Evolutionary conservation across 2,329 filamentous ascomycete genomes (phyloP), one percentile per base, ranked within the genome.

Genomic region (Pseudogymnoascus verrucosus): DNA sequence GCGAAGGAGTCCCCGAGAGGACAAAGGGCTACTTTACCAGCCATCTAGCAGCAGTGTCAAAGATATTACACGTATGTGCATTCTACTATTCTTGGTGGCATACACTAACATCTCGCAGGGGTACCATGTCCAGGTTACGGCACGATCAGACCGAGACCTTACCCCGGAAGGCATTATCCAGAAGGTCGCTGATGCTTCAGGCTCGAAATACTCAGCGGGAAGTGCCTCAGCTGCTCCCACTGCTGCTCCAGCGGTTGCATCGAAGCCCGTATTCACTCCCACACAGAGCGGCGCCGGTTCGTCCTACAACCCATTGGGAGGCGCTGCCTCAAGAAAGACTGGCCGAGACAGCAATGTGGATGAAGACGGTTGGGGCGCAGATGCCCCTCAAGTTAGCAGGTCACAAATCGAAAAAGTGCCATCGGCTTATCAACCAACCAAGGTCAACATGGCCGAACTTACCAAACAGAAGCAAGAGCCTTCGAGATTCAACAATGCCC

Each of bases 21-120:
- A 98, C 93, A 66, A 99, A 98, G 78, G 95, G 95, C 68, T 98
- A 98, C 78, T 99, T 99, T 75, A 96, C 91, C 69, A 97, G 92
- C 78, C 93, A 99, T 77, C 80, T 95, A 59, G 88, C 89, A 65
- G 89, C 91, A 59, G 92, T 98, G 39, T 88, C 92, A 66, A 97
- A 96, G 78, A 83, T 97, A 69, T 84, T 99, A 44, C 93, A 97
- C 78, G 87, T 88, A 73, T 61, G 78, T 73, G 4, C 8, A 23
- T 16, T 12, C 11, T n/a, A 4, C 54, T 6, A 21, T 21, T 26
- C 8, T 11, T 73, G 70, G 21, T 12, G 34, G 19, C 59, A 44
- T 12, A 44, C 59, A 26, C 34, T 61, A 11, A 57, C 16, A 14
- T 34, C 64, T 60, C 42, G 12, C 69, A 86, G 82, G 92, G 95